These are phyloP conservation scores for Botryotinia convoluta DNA, from an alignment of 2,329 filamentous ascomycete genomes.

Conservation along the genomic window DNA sequence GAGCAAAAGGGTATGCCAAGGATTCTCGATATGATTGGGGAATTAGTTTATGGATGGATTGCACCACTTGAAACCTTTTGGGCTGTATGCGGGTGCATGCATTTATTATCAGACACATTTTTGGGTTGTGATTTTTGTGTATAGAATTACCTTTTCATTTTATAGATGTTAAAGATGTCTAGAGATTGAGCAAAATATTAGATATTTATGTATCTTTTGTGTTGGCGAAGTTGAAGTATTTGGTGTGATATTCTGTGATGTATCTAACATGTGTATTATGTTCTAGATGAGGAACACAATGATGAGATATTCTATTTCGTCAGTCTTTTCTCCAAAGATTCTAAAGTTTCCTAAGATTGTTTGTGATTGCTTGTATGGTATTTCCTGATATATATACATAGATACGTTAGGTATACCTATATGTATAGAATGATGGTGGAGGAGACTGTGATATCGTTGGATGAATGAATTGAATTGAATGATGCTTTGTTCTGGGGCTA, in stretches of 20 bases:
- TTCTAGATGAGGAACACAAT: not conserved
- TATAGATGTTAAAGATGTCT: not conserved
- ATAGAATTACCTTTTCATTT: not conserved
- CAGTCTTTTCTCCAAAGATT: no score
- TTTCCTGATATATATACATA: no score
- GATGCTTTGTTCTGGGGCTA: not conserved
- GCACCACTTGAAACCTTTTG: not conserved
- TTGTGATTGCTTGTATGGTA: no score
- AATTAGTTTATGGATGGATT: not conserved
- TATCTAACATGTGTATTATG: not conserved
- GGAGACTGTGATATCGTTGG: no score
- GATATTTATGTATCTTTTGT: not conserved
- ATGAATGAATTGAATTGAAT: no score
- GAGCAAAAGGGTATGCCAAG: not conserved
- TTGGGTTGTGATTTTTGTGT: not conserved
- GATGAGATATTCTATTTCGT: not conserved
- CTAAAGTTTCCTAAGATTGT: no score
- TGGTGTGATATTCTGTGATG: not conserved
- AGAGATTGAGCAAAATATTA: not conserved
- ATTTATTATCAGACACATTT: not conserved
- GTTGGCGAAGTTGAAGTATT: not conserved
- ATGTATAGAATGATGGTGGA: no score
- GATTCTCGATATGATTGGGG: not conserved
- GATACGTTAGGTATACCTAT: no score
- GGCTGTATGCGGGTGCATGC: not conserved